Evolutionary conservation across 306 rosid species (phyloP).

Genomic region (Trifolium pratense): DNA sequence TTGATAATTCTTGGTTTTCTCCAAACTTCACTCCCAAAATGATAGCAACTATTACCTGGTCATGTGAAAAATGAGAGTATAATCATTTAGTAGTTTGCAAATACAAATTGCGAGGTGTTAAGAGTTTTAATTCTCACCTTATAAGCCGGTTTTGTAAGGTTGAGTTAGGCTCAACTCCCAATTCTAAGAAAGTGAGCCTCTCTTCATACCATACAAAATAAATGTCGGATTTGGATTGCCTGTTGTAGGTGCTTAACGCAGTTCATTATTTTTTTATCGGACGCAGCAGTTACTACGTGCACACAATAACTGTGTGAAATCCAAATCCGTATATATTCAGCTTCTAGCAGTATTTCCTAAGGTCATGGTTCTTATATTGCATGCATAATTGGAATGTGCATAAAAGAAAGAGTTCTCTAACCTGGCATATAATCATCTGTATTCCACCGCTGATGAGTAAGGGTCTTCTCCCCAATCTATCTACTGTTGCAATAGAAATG

Average conservation of each 20-base stretch:
- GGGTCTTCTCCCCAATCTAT: constrained; percentile 70
- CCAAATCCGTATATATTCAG: not conserved
- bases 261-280: too few species aligned
- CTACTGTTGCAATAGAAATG: constrained; percentile 80
- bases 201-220: not conserved
- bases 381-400: not conserved
- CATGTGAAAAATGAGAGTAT: not conserved
- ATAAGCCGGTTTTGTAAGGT: too few species aligned
- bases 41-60: constrained; percentile 4
- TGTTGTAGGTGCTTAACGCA: too few species aligned
- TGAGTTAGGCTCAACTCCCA: too few species aligned
- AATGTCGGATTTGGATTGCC: not conserved
- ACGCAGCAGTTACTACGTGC: too few species aligned
- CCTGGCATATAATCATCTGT: constrained; percentile 85
- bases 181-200: not conserved
- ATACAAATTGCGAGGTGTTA: not conserved
- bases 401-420: constrained; percentile 11
- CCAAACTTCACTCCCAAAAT: constrained; percentile 5
- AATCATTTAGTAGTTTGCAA: not conserved
- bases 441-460: constrained; percentile 85
- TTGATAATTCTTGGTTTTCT: not conserved
- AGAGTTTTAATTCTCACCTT: too few species aligned
- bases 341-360: not conserved
- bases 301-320: too few species aligned
- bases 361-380: not conserved